Percentiles rank a stretch among this genome's conserved stretches.
These are phyloP conservation scores for Trichoderma endophyticum DNA, from an alignment of 2,329 filamentous ascomycete species.

Conservation along the genomic window DNA sequence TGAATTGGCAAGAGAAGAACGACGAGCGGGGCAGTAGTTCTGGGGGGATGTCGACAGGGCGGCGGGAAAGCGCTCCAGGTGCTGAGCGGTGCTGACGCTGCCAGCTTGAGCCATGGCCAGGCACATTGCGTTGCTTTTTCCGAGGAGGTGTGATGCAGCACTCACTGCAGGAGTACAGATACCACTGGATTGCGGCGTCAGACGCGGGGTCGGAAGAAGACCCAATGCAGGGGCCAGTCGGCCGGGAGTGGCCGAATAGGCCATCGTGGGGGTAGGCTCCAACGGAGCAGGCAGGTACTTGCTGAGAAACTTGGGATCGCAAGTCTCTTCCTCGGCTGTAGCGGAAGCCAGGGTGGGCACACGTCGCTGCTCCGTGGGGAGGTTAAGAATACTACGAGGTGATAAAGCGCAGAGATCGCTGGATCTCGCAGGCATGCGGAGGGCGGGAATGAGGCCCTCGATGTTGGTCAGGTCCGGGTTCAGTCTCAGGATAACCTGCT, in stretches of 20 bases:
- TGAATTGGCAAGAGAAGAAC: slow-evolving; percentile 62
- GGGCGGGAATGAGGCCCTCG: slow-evolving; percentile 45
- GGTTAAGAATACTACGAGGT: slow-evolving; percentile 44
- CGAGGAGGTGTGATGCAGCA: slow-evolving; percentile 49
- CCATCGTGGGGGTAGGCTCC: slow-evolving; percentile 45
- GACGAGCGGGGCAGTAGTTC: slow-evolving; percentile 48
- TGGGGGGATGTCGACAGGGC: slow-evolving; percentile 51
- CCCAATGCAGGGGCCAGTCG: slow-evolving; percentile 52
- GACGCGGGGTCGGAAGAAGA: slow-evolving; percentile 56
- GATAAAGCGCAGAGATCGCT: slow-evolving; percentile 39
- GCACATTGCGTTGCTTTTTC: slow-evolving; percentile 56
- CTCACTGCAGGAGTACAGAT: slow-evolving; percentile 60
- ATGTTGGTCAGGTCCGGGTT: slow-evolving; percentile 58
- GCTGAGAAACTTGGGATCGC: neutral
- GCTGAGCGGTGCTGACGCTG: slow-evolving; percentile 44
- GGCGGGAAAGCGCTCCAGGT: slow-evolving; percentile 51
- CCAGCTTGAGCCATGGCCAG: slow-evolving; percentile 57
- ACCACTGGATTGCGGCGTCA: slow-evolving; percentile 55
- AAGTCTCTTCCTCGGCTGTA: slow-evolving; percentile 28
- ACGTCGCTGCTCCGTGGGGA: slow-evolving; percentile 30
- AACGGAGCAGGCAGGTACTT: slow-evolving; percentile 28
- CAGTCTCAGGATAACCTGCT: slow-evolving; percentile 54
- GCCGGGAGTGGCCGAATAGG: slow-evolving; percentile 37
- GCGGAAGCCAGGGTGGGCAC: slow-evolving; percentile 41
- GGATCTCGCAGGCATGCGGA: slow-evolving; percentile 29